Evolutionary conservation across 441 rosid species (phyloP).

Genomic region (Cnidoscolus chayamansa): DNA sequence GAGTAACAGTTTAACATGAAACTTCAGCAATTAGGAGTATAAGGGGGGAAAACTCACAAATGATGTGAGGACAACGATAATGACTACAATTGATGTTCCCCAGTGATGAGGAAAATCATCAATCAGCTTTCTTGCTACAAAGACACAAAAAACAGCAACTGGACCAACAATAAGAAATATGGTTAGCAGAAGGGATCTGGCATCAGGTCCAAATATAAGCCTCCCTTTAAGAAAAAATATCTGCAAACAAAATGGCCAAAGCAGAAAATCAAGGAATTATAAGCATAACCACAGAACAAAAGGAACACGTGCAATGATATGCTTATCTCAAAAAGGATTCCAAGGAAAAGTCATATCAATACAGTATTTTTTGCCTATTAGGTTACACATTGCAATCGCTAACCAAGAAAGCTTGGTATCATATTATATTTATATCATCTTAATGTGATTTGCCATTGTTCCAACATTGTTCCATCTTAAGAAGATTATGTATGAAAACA

Average conservation of each 20-base stretch:
- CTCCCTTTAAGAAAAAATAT: conserved; percentile 72
- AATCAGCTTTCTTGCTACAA: conserved; percentile 60
- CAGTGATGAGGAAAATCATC: conserved; percentile 59
- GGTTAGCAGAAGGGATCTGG: conserved; percentile 62
- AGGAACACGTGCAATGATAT: background rate
- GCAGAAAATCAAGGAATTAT: conserved; percentile 7
- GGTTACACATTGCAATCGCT: background rate
- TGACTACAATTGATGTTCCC: conserved; percentile 61
- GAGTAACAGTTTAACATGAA: background rate
- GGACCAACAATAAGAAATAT: conserved; percentile 72
- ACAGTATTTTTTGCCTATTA: background rate
- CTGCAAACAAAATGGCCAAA: conserved; percentile 38
- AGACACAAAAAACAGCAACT: conserved; percentile 61
- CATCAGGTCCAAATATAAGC: conserved; percentile 94
- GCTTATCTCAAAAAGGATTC: background rate
- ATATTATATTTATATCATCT: background rate
- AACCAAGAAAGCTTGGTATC: background rate
- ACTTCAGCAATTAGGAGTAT: background rate
- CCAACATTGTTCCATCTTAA: background rate
- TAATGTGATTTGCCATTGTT: background rate
- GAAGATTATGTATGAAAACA: background rate
- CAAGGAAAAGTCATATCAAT: background rate
- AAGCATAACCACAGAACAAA: conserved; percentile 10
- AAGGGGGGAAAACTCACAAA: conserved; percentile 52
- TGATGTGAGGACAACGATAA: conserved; percentile 48